A percentile compares a stretch with the other conserved stretches of the same genome.
Conservation (phyloP, 371 early-diverging fungal species). For the Saksenaea vasiformis region DNA sequence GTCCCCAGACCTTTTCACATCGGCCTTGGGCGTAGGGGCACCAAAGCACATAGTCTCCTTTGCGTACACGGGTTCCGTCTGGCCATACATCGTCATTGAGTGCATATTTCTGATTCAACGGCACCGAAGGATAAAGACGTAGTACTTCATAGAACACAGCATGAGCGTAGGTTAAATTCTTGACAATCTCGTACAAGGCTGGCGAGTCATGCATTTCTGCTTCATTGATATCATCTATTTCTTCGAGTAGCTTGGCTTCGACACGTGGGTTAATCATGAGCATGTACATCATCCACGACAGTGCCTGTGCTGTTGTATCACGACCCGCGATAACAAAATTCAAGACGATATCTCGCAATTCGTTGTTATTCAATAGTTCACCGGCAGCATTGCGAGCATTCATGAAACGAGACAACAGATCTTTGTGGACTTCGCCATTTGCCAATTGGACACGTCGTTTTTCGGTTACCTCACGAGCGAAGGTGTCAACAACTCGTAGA, state of each 20-base stretch:
- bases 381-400: constrained; percentile 55
- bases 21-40: constrained; percentile 56
- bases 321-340: constrained; percentile 73
- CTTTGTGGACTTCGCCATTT: constrained; percentile 34
- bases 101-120: constrained; percentile 63
- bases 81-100: constrained; percentile 69
- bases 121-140: constrained; percentile 75
- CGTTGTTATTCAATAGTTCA: constrained; percentile 45
- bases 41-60: constrained; percentile 56
- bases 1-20: constrained; percentile 56
- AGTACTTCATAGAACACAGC: constrained; percentile 69
- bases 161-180: constrained; percentile 56
- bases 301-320: constrained; percentile 69
- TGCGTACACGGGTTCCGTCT: constrained; percentile 61
- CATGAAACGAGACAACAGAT: constrained; percentile 66
- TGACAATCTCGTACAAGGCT: constrained; percentile 44
- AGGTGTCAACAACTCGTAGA: constrained; percentile 44
- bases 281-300: constrained; percentile 69
- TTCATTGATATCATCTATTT: constrained; percentile 48
- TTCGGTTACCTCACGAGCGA: constrained; percentile 47
- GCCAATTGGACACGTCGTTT: constrained; percentile 31
- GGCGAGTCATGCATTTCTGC: constrained; percentile 35
- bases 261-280: constrained; percentile 51
- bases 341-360: constrained; percentile 61
- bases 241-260: constrained; percentile 55